Evolutionary conservation across 345 rosid species (phyloP).

Genomic region (Excoecaria agallocha): DNA sequence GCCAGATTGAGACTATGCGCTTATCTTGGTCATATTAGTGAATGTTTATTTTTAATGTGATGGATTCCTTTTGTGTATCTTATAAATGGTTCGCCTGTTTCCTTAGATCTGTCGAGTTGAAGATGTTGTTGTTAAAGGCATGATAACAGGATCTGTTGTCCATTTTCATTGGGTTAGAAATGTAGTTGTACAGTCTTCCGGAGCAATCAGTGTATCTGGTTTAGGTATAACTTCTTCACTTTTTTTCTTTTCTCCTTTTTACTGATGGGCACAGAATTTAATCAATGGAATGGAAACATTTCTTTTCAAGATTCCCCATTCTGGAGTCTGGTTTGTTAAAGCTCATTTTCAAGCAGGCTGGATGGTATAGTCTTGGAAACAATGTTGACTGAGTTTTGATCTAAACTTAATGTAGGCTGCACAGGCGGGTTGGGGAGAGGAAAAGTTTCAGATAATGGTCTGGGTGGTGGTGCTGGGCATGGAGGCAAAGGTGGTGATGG

Average conservation of each 20-base stretch:
- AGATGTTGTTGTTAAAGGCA: slow-evolving; percentile 51
- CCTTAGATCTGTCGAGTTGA: slow-evolving; percentile 74
- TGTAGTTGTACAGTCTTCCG: slow-evolving; percentile 42
- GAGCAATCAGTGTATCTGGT: slow-evolving; percentile 53
- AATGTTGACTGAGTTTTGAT: slow-evolving; percentile 6
- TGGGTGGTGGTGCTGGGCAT: slow-evolving; percentile 92
- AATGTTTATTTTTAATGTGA: slow-evolving; percentile 11
- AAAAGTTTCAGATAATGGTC: slow-evolving; percentile 59
- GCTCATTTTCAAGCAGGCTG: not conserved
- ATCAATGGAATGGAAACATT: not conserved
- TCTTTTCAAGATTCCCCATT: not conserved
- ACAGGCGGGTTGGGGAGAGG: slow-evolving; percentile 85
- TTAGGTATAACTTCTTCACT: slow-evolving; percentile 39
- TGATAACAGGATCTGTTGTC: slow-evolving; percentile 54
- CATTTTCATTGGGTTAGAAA: slow-evolving; percentile 67
- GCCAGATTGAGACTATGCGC: slow-evolving; percentile 30
- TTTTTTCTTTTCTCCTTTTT: not conserved
- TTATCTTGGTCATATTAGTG: slow-evolving; percentile 21
- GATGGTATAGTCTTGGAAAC: not conserved
- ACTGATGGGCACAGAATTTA: not conserved
- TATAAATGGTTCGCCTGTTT: slow-evolving; percentile 11
- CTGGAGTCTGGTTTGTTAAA: not conserved
- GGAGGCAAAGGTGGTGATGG: slow-evolving; percentile 93
- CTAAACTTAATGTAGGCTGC: slow-evolving; percentile 58
- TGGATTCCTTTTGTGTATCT: slow-evolving; percentile 20